Percentiles rank a stretch among this genome's conserved stretches.
phyloP scores from a whole-genome alignment of 768 basidiomycete species.

The Phylloporus rhodoxanthus region DNA sequence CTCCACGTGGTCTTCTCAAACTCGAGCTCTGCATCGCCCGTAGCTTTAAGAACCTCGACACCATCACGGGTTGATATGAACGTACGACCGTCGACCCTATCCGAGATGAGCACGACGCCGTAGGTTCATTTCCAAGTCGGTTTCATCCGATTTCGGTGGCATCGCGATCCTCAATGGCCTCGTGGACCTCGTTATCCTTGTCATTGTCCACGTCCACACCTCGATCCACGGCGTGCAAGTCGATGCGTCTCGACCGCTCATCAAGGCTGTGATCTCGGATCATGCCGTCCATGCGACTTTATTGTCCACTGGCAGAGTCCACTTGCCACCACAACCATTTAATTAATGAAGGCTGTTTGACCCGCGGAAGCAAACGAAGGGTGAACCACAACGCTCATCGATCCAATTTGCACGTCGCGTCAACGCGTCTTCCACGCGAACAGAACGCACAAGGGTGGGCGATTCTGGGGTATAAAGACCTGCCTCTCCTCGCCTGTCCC shows the following conservation, averaged over 20 bases:
- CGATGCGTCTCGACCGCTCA: not conserved
- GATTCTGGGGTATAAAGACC: conserved; percentile 5
- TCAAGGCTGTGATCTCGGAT: not conserved
- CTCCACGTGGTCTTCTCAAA: not conserved
- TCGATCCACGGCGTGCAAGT: not conserved
- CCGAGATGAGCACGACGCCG: not conserved
- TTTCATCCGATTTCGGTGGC: not conserved
- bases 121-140: not conserved
- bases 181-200: not conserved
- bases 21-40: not conserved
- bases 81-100: not conserved
- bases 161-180: not conserved
- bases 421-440: conserved; percentile 9
- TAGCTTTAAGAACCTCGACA: not conserved
- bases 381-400: conserved; percentile 2
- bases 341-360: conserved; percentile 5
- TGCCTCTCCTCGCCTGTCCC: not conserved
- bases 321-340: not conserved
- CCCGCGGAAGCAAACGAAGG: conserved; percentile 3
- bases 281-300: not conserved
- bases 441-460: not conserved
- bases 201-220: not conserved
- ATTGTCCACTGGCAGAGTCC: conserved; percentile 5
- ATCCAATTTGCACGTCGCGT: not conserved
- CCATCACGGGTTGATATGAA: not conserved